Evolutionary conservation across 805 yeast species (phyloP), one percentile per base, ranked within the genome.

Genomic region (Yarrowia sp.): DNA sequence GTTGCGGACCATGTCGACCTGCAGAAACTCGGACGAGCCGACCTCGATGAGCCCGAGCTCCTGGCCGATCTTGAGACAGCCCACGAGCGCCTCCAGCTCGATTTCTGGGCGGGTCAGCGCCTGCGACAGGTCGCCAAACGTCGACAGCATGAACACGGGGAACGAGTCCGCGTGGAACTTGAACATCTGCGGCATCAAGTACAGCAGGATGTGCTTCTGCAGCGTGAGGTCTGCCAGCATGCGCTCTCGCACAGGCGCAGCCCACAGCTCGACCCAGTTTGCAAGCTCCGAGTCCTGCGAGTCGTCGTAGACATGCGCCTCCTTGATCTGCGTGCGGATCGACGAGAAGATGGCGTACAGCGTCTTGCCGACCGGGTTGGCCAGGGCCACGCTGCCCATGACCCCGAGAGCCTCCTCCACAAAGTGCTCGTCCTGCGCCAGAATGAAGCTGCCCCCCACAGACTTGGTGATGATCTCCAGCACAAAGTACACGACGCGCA

Each of bases 151-250:
- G 63, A 85, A 81, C 2, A 65, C 59, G 2, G 67, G 67, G 69
- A 78, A 81, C 1, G 80, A 78, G 3, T 67, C 63, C 0, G 79
- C 76, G 3, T 86, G 81, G 31, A 78, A 70, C 66, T 79, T 80
- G 71, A 90, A 84, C 6, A 91, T 69, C 16, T 76, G 76, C 0
- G 92, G 91, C 16, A 91, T 69, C 3, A 90, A 70, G 68, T 88
- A 84, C 1, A 79, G 72, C 59, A 82, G 82, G 2, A 87, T 75
- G 63, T 85, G 83, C 49, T 78, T 75, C 21, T 82, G 70, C 66
- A 1, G 68, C 68, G 3, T 64, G 65, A 73, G 66, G 1, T 46
- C 22, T 21, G 36, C 12, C 7, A 68, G 62, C 53, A 86, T 71
- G 6, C 76, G 73, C 0, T 64, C 41, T 7, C 76, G 63, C 0